phyloP scores from a whole-genome alignment of 2,329 filamentous ascomycete species.

The Ophiostoma ips region DNA sequence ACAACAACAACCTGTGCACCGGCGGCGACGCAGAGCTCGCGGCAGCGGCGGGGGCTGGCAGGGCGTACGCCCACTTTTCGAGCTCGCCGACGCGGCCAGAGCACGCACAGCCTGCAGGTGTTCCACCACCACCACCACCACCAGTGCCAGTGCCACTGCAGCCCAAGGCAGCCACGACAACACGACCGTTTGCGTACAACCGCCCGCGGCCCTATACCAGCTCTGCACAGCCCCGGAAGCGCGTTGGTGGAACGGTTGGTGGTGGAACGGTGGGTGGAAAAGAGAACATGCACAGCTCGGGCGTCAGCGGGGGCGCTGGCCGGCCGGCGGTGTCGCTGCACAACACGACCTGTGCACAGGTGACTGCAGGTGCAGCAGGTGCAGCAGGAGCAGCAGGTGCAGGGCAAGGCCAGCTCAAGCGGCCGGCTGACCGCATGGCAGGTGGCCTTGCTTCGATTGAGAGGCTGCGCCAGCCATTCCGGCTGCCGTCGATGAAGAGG shows the following conservation, averaged over 20 bases:
- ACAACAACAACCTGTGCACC: too few species aligned
- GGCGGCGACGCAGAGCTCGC: too few species aligned
- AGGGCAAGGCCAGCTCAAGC: slow-evolving; percentile 20
- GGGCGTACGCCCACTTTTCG: slow-evolving; percentile 41
- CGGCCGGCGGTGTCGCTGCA: slow-evolving; percentile 35
- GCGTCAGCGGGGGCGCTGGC: neutral
- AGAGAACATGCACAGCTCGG: neutral
- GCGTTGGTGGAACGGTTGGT: neutral
- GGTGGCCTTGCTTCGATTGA: slow-evolving; percentile 30
- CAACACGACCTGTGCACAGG: slow-evolving; percentile 28
- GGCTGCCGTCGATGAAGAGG: slow-evolving; percentile 39
- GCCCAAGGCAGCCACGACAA: neutral
- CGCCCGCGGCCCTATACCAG: slow-evolving; percentile 3
- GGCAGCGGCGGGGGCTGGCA: neutral
- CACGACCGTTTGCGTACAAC: slow-evolving; percentile 1
- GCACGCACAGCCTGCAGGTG: neutral
- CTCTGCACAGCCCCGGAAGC: neutral
- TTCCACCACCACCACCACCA: too few species aligned
- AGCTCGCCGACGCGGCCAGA: slow-evolving; percentile 32
- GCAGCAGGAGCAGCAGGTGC: too few species aligned
- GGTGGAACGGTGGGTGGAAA: neutral
- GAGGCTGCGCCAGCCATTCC: slow-evolving; percentile 40
- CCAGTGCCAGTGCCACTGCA: neutral
- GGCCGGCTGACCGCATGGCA: neutral
- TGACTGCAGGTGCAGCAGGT: neutral